Base-by-base conservation (phyloP, 2,329 filamentous ascomycete species). In the Penicillium italicum region DNA sequence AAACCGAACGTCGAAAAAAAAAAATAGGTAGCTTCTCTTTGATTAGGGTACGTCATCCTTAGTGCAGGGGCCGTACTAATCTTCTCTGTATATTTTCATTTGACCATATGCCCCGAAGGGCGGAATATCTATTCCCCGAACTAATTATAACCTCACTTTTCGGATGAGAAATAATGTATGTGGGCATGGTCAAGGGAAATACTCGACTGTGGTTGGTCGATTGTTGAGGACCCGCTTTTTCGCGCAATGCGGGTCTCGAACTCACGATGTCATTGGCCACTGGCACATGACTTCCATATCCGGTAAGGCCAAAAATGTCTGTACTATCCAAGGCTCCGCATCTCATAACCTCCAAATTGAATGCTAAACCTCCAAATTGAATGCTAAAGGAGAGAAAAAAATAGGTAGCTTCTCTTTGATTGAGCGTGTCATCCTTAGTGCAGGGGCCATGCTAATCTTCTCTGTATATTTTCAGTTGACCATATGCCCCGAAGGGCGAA, bases 361-460 rank as follows among this genome's bases (percentile, higher is more conserved):
- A n/a, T n/a, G n/a, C n/a, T n/a, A n/a, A n/a, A 5, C 26, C 11
- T 43, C 41, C 30, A 30, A 2, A 14, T 5, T 0, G 11, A 10
- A 20, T 2, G 9, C 24, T 14, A 5, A 50, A 33, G 8, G 22
- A n/a, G 16, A 28, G 18, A 36, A 24, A 34, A 36, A 47, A 36
- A 37, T 24, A 12, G 7, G 14, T 36, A 46, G 44, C 44, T 47
- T 36, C 31, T 47, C 44, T 47, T 47, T 47, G 43, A 36, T 47
- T 26, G 9, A 36, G 44, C 44, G 44, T 36, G 31, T 47, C 89
- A 92, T 92, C 89, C 89, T 93, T 93, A 91, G 89, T 85, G 82
- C 82, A 85, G 82, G 83, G 86, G 86, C 86, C 86, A 89, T 89
- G 86, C 86, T 88, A 88, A 87, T 87, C 82, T 87, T 87, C 84